Evolutionary conservation across 2,329 filamentous ascomycete species (phyloP), one percentile per base, ranked within the genome.

Genomic region (Anthostomella pinea): DNA sequence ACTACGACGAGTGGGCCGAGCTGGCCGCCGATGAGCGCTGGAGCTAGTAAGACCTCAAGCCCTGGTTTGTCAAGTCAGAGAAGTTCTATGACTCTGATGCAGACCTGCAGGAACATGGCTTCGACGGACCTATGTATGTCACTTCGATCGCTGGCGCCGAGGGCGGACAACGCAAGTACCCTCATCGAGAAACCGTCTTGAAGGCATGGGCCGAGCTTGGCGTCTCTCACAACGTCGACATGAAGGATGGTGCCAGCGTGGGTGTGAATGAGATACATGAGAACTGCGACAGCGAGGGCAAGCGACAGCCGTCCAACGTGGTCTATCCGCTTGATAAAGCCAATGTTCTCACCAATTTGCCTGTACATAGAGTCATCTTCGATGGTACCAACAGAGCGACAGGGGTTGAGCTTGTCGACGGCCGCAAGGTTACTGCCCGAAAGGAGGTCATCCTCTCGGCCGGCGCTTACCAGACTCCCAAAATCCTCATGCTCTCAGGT

Each of bases 11-110:
- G 15, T 54, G 45, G 48, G 52, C 45, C 3, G 35, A 52, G 17
- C 13, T 33, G 6, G 47, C 39, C 8, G 39, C 39, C 10, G 46
- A 52, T 22, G 31, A 45, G 9, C 48, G 49, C 3, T 78, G 72
- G 61, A 64, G 62, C 40, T 72, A 69, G 36, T 53, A 69, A 4
- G 62, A 62, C 8, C 60, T 75, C 19, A 56, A 68, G 11, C 67
- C 67, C 2, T 77, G 68, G 52, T 64, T 72, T 37, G 54, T 56
- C 23, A 69, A 65, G 39, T 46, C 59, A 0, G 63, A 66, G 39
- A 31, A 39, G 8, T 49, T 51, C 27, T 49, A 43, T 23, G 32
- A 48, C 21, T 34, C 41, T 9, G 22, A 47, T 5, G 68, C 71
- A 41, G 43, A 56, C 33, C 20, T 38, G 0, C 26, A 37, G 6